A percentile compares a stretch with the other conserved stretches of the same genome.
Conservation (phyloP, 768 basidiomycete genomes). For the Auricularia heimuer region DNA sequence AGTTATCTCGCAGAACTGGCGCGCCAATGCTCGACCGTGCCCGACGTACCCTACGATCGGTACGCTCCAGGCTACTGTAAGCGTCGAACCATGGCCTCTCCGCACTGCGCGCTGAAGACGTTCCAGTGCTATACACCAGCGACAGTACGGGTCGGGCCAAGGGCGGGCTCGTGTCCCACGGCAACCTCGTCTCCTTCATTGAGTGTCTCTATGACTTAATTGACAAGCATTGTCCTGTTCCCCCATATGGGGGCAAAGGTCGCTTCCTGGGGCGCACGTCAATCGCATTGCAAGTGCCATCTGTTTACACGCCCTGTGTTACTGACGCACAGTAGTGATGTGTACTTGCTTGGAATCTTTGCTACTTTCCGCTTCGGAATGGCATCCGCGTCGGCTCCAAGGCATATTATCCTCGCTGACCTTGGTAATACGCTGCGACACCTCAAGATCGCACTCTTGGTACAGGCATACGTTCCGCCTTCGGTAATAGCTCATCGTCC, state of each 20-base stretch:
- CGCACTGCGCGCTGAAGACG: not conserved
- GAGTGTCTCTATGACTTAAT: not conserved
- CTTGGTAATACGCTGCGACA: not conserved
- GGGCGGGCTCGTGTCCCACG: not conserved
- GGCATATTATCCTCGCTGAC: not conserved
- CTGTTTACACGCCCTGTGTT: not conserved
- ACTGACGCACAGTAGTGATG: not conserved
- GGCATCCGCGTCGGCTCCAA: not conserved
- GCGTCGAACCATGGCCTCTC: not conserved
- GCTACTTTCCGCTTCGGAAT: not conserved
- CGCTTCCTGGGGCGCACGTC: not conserved
- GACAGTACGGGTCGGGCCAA: not conserved
- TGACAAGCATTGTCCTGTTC: not conserved
- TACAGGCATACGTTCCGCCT: not conserved
- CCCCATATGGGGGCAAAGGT: not conserved
- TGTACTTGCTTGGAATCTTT: not conserved
- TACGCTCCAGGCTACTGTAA: not conserved
- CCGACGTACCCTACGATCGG: not conserved
- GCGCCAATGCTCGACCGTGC: not conserved
- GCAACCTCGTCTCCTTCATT: not conserved
- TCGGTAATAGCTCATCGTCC: not conserved
- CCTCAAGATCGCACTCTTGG: not conserved
- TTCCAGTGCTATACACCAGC: not conserved
- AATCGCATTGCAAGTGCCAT: not conserved
- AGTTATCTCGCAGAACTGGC: not conserved